Conservation (phyloP, 345 rosid genomes). For the Brassica rapa region DNA sequence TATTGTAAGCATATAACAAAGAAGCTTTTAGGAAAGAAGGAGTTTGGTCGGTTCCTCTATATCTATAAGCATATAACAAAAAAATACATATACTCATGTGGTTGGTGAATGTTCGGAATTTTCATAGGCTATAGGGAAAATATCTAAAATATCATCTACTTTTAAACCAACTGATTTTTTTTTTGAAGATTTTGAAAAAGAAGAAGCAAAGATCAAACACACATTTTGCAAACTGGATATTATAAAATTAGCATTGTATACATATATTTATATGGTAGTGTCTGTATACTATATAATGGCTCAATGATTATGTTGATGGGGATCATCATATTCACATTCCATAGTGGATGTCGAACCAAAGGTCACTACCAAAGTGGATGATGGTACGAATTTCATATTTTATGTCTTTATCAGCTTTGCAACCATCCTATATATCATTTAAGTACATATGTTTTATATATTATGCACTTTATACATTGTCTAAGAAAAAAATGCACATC, state of each 20-base stretch:
- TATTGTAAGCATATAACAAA: background rate
- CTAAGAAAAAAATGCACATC: background rate
- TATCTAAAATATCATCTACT: background rate
- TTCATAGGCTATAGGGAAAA: background rate
- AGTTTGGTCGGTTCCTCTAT: background rate
- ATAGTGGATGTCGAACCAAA: slow-evolving; percentile 17
- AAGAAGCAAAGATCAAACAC: background rate
- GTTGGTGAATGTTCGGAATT: background rate
- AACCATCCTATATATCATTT: background rate
- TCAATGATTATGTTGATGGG: slow-evolving; percentile 15
- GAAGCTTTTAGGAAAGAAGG: background rate
- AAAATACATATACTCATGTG: background rate
- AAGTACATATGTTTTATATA: background rate
- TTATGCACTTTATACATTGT: background rate
- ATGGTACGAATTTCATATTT: background rate
- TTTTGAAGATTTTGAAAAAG: background rate
- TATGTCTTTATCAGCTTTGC: slow-evolving; percentile 7
- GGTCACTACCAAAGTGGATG: slow-evolving; percentile 17
- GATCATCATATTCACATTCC: slow-evolving; percentile 17
- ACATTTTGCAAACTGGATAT: background rate
- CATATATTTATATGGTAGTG: background rate
- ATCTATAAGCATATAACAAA: background rate
- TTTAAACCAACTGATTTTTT: background rate
- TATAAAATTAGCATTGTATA: background rate
- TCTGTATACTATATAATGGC: background rate